These are phyloP conservation scores for Byssochlamys sp. DNA, from an alignment of 2,329 filamentous ascomycete species.

Conservation along the genomic window DNA sequence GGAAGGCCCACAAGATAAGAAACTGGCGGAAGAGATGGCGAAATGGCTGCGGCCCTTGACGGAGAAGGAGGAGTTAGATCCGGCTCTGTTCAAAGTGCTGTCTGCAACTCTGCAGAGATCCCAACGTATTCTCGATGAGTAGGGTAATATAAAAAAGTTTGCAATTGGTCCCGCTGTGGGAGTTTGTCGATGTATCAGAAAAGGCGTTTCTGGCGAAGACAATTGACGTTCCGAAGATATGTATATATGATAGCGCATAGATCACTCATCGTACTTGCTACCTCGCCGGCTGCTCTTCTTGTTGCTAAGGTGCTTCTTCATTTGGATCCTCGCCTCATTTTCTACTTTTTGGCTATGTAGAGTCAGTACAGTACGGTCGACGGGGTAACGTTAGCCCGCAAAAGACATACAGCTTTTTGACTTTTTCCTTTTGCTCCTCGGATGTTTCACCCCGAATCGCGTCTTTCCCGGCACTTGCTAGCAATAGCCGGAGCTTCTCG, in stretches of 20 bases:
- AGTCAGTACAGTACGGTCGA: slow-evolving; percentile 8
- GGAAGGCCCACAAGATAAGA: slow-evolving; percentile 33
- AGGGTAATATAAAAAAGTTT: not conserved
- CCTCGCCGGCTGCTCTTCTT: slow-evolving; percentile 50
- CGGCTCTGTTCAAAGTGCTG: slow-evolving; percentile 45
- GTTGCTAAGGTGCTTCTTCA: slow-evolving; percentile 52
- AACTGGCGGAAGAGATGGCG: slow-evolving; percentile 39
- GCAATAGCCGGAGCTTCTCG: slow-evolving; percentile 46
- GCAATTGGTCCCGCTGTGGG: not conserved
- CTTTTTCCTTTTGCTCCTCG: slow-evolving; percentile 44
- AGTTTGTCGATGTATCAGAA: not conserved
- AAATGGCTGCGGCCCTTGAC: slow-evolving; percentile 41
- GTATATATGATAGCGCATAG: slow-evolving; percentile 9
- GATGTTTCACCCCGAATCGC: slow-evolving; percentile 53
- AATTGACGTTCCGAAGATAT: slow-evolving; percentile 1
- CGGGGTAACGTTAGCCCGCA: not conserved
- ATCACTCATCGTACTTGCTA: slow-evolving; percentile 27
- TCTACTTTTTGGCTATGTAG: slow-evolving; percentile 44
- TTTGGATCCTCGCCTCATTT: slow-evolving; percentile 48
- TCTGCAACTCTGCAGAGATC: slow-evolving; percentile 28
- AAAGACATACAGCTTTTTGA: slow-evolving; percentile 43
- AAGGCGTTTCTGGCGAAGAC: slow-evolving; percentile 1
- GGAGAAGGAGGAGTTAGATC: slow-evolving; percentile 40
- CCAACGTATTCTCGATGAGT: slow-evolving; percentile 18
- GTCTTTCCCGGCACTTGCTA: slow-evolving; percentile 42